Base-by-base conservation (phyloP, 2,329 filamentous ascomycete genomes). In the Phaeophleospora eucalypticola region DNA sequence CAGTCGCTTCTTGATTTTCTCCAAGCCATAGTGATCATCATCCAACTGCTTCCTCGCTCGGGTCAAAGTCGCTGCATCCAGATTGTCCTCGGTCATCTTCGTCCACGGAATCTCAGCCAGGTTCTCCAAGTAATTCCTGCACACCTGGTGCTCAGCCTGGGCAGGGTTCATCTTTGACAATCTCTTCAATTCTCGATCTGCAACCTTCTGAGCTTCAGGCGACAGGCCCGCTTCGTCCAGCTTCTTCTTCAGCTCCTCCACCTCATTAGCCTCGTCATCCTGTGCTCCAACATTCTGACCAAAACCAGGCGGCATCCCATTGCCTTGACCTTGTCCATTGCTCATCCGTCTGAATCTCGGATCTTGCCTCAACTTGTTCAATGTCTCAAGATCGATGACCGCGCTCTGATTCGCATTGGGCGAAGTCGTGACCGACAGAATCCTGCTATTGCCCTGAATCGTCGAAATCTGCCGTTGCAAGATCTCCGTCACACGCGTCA, bases 1-100 rank as follows among this genome's bases (percentile, higher is more conserved):
- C 17, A 98, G 70, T 36, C 93, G 80, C 77, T 95, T 96, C 80
- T 98, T 98, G 63, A 98, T 91, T 69, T 91, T 94, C 52, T 97
- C 89, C 12, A 98, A 74, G 0, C 93, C 93, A 59, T 97, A 97
- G 67, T 98, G 93, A 63, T 98, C 93, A 54, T 94, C 84, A 61
- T 98, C 89, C 4, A 98, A 79, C 67, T 97, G 93, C 69, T 89
- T 87, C 45, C 89, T 82, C 4, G 93, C 93, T 58, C 79, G 80
- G 48, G 79, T 76, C 46, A 97, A 68, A 0, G 90, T 96, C 8
- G 89, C 84, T 0, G 81, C 79, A 6, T 90, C 89, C 2, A 98
- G 79, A 24, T 89, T 83, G 62, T 97, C 91, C 51, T 93, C 84
- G 0, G 91, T 97, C 42, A 81, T 75, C 54, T 83, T 82, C 2